Evolutionary conservation across 2,329 filamentous ascomycete species (phyloP).

Genomic region (Gaeumannomyces tritici): DNA sequence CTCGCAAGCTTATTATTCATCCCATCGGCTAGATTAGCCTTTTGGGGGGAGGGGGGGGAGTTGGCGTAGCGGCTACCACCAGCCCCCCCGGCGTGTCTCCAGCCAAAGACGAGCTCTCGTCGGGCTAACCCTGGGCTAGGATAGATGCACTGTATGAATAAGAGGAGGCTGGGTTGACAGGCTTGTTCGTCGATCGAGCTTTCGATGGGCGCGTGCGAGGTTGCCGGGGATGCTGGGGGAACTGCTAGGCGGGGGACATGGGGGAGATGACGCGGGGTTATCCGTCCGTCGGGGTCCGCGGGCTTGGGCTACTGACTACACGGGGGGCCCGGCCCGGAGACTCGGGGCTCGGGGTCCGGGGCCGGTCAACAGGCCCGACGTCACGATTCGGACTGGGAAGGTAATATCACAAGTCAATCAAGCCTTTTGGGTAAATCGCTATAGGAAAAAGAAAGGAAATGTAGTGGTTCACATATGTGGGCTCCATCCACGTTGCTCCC

Average conservation of each 20-base stretch:
- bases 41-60: background rate
- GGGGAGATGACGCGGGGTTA: too few relatives aligned
- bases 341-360: too few relatives aligned
- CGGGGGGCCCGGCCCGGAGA: too few relatives aligned
- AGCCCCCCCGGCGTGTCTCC: background rate
- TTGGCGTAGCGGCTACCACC: background rate
- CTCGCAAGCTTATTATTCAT: background rate
- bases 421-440: conserved; percentile 11
- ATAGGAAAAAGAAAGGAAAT: conserved; percentile 7
- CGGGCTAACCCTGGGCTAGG: background rate
- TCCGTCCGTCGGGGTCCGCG: too few relatives aligned
- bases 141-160: background rate
- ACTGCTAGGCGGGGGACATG: too few relatives aligned
- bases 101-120: background rate
- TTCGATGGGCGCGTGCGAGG: too few relatives aligned
- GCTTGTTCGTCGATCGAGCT: too few relatives aligned
- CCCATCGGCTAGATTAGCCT: background rate
- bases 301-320: too few relatives aligned
- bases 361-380: too few relatives aligned
- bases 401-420: conserved; percentile 14
- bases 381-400: background rate
- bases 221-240: too few relatives aligned
- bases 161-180: too few relatives aligned
- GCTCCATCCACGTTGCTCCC: background rate
- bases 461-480: conserved; percentile 1